phyloP scores from a whole-genome alignment of 176 grass and related monocot species.

The Lolium rigidum region DNA sequence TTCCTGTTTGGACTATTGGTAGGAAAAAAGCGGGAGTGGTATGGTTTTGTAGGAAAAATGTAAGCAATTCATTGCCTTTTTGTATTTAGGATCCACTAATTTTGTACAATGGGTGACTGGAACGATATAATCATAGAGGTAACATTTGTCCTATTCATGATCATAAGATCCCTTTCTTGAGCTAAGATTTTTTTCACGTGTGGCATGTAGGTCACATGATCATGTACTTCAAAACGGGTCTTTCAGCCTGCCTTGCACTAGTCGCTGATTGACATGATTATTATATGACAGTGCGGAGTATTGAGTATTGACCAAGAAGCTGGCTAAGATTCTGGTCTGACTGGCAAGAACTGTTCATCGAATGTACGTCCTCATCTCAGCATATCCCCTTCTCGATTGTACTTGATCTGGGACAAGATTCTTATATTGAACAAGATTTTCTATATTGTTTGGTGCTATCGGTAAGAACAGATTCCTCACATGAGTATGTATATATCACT shows the following conservation, averaged over 20 bases:
- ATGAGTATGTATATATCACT: slow-evolving; percentile 58
- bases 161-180: background rate
- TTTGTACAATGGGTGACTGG: background rate
- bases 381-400: background rate
- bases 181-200: background rate
- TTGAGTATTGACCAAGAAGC: background rate
- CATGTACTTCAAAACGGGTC: background rate
- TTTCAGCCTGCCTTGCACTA: background rate
- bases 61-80: background rate
- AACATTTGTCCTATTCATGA: background rate
- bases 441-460: slow-evolving; percentile 44
- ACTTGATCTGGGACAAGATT: slow-evolving; percentile 35
- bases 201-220: background rate
- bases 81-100: background rate
- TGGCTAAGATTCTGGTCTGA: background rate
- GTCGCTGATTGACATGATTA: background rate
- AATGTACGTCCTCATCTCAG: background rate
- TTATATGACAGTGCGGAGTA: background rate
- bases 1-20: slow-evolving; percentile 54
- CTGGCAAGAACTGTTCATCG: background rate
- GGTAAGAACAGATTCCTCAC: slow-evolving; percentile 55
- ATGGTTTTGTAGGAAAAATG: background rate
- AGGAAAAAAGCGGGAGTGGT: background rate
- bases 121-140: background rate
- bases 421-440: slow-evolving; percentile 58